Conservation (phyloP, 257 asterid genomes). For the Ophiorrhiza pumila region DNA sequence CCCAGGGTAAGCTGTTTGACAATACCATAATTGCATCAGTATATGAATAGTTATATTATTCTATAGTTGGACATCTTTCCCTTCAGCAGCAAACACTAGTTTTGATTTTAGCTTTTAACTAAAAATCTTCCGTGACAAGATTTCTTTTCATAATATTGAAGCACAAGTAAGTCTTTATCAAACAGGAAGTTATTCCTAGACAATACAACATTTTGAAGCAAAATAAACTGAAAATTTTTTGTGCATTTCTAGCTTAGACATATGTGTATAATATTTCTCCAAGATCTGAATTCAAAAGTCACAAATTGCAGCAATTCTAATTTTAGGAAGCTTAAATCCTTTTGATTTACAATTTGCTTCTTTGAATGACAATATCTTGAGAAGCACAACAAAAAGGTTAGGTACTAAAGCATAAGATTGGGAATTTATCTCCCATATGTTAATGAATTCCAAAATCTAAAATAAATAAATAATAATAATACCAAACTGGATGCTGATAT, state of each 20-base stretch:
- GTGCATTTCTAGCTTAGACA: not conserved
- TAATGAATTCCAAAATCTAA: too few species aligned
- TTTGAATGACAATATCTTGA: too few species aligned
- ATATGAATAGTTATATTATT: too few species aligned
- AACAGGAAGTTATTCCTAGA: not conserved
- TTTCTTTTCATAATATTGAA: not conserved
- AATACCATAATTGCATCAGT: not conserved
- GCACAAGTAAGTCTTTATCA: not conserved
- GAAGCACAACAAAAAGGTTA: too few species aligned
- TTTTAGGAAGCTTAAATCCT: not conserved
- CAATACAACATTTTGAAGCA: not conserved
- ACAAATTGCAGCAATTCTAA: not conserved
- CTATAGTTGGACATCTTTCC: too few species aligned
- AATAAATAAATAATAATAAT: too few species aligned
- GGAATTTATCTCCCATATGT: too few species aligned
- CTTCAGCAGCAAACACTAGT: not conserved
- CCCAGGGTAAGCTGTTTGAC: not conserved
- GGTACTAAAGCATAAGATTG: too few species aligned
- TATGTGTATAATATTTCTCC: too few species aligned
- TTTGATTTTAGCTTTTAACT: not conserved
- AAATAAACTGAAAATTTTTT: not conserved
- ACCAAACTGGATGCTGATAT: too few species aligned
- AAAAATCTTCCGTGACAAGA: not conserved
- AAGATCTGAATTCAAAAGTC: too few species aligned
- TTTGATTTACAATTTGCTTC: not conserved